phyloP scores from a whole-genome alignment of 2,329 filamentous ascomycete species.

The Monilinia laxa region DNA sequence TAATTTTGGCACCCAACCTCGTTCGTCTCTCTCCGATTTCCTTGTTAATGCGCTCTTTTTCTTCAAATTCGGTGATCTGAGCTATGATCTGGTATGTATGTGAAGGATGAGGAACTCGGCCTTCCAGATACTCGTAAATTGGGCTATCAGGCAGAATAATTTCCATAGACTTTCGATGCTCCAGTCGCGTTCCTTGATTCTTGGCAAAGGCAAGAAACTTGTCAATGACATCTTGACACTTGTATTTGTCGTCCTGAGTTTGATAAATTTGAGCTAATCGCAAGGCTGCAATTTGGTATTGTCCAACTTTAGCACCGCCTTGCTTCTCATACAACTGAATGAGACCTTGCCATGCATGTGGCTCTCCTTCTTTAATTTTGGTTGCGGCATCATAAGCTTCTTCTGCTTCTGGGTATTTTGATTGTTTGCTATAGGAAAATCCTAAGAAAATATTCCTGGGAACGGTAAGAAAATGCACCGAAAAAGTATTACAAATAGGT shows the following conservation, averaged over 20 bases:
- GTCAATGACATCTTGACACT: conserved; percentile 67
- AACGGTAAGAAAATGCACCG: conserved; percentile 19
- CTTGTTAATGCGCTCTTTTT: conserved; percentile 85
- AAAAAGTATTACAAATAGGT: neutral
- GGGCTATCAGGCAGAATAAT: conserved; percentile 77
- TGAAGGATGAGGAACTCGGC: conserved; percentile 74
- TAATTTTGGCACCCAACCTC: conserved; percentile 78
- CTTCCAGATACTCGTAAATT: conserved; percentile 80
- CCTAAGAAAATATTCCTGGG: conserved; percentile 79
- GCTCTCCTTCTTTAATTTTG: conserved; percentile 68
- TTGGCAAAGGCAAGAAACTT: conserved; percentile 76
- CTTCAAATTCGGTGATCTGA: conserved; percentile 79
- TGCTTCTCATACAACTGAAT: conserved; percentile 83
- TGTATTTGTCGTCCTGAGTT: conserved; percentile 62
- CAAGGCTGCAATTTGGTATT: conserved; percentile 72
- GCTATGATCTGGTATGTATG: conserved; percentile 80
- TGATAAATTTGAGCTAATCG: conserved; percentile 74
- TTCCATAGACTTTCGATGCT: conserved; percentile 74
- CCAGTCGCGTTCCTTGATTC: conserved; percentile 66
- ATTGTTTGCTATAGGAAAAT: conserved; percentile 77
- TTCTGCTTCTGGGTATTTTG: conserved; percentile 70
- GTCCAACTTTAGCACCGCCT: conserved; percentile 63
- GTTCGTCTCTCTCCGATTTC: conserved; percentile 88
- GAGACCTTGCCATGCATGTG: conserved; percentile 89
- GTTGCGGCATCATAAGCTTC: conserved; percentile 72